Evolutionary conservation across 2,329 filamentous ascomycete species (phyloP).

Genomic region (Trichoderma aggressivum): DNA sequence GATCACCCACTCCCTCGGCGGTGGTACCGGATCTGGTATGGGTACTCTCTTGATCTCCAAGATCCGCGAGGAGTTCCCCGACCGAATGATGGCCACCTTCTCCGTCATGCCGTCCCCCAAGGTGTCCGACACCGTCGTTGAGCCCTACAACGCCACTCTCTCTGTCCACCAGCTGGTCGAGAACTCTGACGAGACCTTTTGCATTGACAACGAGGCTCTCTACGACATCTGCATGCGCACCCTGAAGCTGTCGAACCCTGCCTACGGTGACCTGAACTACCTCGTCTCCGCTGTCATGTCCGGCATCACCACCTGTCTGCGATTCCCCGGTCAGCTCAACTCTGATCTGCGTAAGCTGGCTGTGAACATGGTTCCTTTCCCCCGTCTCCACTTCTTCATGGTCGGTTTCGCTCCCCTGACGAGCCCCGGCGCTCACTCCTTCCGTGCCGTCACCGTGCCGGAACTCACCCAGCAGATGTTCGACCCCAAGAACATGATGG

Average conservation of each 20-base stretch:
- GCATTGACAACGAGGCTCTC: constrained; percentile 99
- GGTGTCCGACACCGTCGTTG: constrained; percentile 98
- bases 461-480: constrained; percentile 99
- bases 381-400: constrained; percentile 99
- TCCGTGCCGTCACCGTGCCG: constrained; percentile 95
- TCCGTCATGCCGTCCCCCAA: constrained; percentile 98
- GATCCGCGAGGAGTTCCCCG: constrained; percentile 99
- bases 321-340: constrained; percentile 99
- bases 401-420: constrained; percentile 98
- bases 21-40: constrained; percentile 99
- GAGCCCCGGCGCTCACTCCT: constrained; percentile 78
- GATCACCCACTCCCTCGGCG: constrained; percentile 99
- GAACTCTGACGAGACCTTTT: constrained; percentile 99
- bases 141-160: constrained; percentile 99
- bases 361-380: constrained; percentile 99
- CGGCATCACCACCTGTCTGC: constrained; percentile 95
- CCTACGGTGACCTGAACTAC: constrained; percentile 99
- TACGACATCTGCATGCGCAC: constrained; percentile 99
- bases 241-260: constrained; percentile 96
- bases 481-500: constrained; percentile 99
- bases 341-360: constrained; percentile 99
- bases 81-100: constrained; percentile 99
- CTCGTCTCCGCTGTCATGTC: constrained; percentile 99
- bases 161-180: constrained; percentile 99
- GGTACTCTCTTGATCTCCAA: constrained; percentile 99